These are phyloP conservation scores for Plantago ovata DNA, from an alignment of 257 asterid genomes.

Conservation along the genomic window DNA sequence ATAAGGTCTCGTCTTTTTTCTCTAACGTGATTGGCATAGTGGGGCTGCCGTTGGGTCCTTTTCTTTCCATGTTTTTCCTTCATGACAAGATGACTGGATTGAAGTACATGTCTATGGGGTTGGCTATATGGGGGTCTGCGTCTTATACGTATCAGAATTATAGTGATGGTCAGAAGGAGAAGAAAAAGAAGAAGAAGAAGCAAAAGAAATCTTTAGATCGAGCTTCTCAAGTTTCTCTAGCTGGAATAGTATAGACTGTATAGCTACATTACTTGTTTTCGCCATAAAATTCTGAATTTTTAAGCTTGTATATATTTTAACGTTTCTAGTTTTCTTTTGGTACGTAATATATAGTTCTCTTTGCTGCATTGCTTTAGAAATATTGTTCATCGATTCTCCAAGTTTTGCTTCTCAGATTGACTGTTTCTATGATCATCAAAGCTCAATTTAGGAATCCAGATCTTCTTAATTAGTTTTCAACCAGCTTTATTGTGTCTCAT, in stretches of 20 bases:
- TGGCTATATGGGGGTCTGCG: conserved; percentile 73
- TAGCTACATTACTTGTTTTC: not conserved
- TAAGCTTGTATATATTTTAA: too few relatives aligned
- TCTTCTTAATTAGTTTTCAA: too few relatives aligned
- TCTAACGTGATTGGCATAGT: conserved; percentile 62
- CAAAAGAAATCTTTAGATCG: too few relatives aligned
- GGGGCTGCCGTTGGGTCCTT: conserved; percentile 66
- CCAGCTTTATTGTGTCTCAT: too few relatives aligned
- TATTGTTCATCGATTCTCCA: too few relatives aligned
- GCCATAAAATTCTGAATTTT: not conserved
- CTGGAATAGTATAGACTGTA: conserved; percentile 24
- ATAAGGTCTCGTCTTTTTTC: conserved; percentile 61
- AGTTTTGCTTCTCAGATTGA: too few relatives aligned
- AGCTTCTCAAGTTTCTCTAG: not conserved
- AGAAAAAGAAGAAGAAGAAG: conserved; percentile 18
- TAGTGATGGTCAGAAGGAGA: conserved; percentile 44
- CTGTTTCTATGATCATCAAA: too few relatives aligned
- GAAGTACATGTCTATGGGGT: conserved; percentile 50
- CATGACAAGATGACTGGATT: conserved; percentile 48
- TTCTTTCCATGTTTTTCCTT: conserved; percentile 52
- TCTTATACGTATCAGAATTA: conserved; percentile 74
- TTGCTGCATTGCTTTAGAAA: too few relatives aligned
- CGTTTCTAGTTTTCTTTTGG: too few relatives aligned
- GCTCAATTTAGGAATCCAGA: too few relatives aligned
- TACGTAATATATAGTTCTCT: too few relatives aligned